phyloP scores from a whole-genome alignment of 768 basidiomycete genomes.

The Lepiota subincarnata region DNA sequence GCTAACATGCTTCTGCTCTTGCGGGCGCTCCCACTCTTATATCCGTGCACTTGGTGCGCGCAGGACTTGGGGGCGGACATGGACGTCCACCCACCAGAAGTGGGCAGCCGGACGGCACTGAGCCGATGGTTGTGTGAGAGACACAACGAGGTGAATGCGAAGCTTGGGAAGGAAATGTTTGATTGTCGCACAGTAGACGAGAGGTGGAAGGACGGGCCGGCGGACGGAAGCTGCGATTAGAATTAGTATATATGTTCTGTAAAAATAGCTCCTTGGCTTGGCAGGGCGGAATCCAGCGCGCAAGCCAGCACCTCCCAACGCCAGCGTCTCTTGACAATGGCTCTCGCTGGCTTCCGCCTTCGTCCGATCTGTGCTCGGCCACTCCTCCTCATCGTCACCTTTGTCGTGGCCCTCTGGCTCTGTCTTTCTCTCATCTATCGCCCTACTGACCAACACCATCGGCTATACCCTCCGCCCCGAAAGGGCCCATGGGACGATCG shows the following conservation, averaged over 20 bases:
- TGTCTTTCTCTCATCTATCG: constrained; percentile 1
- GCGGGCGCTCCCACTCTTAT: constrained; percentile 72
- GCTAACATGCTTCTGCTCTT: constrained; percentile 82
- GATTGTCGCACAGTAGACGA: constrained; percentile 80
- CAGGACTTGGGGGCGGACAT: constrained; percentile 75
- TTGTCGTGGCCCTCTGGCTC: constrained; percentile 8
- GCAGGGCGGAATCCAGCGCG: neutral
- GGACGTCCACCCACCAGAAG: constrained; percentile 65
- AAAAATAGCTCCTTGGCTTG: neutral
- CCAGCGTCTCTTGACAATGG: too few species aligned
- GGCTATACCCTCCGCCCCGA: constrained; percentile 6
- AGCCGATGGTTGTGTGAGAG: constrained; percentile 87
- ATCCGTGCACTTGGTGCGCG: constrained; percentile 88
- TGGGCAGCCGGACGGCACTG: constrained; percentile 62
- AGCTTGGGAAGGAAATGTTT: constrained; percentile 79
- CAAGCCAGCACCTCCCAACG: too few species aligned
- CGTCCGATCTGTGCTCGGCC: neutral
- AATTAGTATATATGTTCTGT: neutral
- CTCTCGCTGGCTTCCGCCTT: neutral
- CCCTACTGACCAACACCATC: neutral
- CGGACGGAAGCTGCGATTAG: constrained; percentile 85
- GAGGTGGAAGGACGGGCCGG: constrained; percentile 90
- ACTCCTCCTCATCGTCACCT: neutral
- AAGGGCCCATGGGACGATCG: constrained; percentile 38
- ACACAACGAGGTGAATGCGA: constrained; percentile 90